Evolutionary conservation across 2,329 filamentous ascomycete species (phyloP), one percentile per base, ranked within the genome.

Genomic region (Colletotrichum cordylinicola): DNA sequence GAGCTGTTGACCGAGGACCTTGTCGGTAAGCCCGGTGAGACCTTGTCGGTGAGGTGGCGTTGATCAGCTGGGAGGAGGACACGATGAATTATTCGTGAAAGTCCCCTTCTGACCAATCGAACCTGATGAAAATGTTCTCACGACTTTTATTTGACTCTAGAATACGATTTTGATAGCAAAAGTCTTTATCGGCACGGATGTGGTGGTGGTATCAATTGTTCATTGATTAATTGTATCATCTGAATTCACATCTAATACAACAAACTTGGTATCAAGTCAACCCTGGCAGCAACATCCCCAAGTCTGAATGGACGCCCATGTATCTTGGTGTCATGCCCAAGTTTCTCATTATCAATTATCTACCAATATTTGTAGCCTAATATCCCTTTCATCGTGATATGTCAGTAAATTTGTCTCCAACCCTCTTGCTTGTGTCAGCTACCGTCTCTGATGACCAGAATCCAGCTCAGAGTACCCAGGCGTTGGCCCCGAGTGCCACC

Each of bases 401-500:
- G 21, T 16, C n/a, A 39, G 1, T 27, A 27, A 8, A 39, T 0
- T 18, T 27, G 8, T 18, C 8, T 16, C 7, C 15, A 29, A 9
- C 0, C 21, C 55, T 1, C 0, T 10, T n/a, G 43, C 43, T 18
- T n/a, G 0, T 2, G 43, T 0, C 0, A n/a, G 9, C 35, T 37
- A 66, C 21, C 58, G 48, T n/a, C 65, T 72, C 18, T 60, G 55
- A n/a, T 61, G 48, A 2, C 39, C 33, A 8, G 21, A 67, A 29
- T 74, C 70, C 35, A 76, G 52, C 24, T 76, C 74, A 15, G 86
- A 82, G 62, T 83, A 84, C 10, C 79, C 76, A 27, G 83, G 80
- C 35, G 84, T 80, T 2, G 84, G 84, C 5, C 85, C 85, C 2
- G 85, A 80, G 64, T 85, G 82, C 81, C 82, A 87, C 4, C 80